Evolutionary conservation across 768 basidiomycete species (phyloP), one percentile per base, ranked within the genome.

Genomic region (Lactarius akahatsu): DNA sequence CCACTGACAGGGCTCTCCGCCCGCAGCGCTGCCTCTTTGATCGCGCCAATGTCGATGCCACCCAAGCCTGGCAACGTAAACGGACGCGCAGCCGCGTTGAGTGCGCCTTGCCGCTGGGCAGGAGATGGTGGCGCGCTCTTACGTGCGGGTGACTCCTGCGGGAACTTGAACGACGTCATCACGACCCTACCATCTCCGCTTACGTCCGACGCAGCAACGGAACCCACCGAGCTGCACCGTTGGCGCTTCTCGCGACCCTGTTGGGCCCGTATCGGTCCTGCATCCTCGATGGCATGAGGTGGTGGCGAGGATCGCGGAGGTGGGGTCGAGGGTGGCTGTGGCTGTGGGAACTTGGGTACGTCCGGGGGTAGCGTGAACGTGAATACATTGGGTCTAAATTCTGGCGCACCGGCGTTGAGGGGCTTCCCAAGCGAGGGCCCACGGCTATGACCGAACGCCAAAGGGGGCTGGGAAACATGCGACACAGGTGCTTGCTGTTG

Each of bases 231-330:
- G 32, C 78, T 82, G 55, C 85, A 80, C 16, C 90, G 83, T 66
- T 85, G 88, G 66, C 91, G 81, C 76, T 94, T 94, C 77, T 94
- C 91, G 63, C 92, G 81, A 20, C 92, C 92, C 76, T 94, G 91
- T 3, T 79, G 72, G 30, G 82, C 80, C 10, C 77, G 74, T 6
- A 72, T 66, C 9, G 76, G 73, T 74, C 73, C 68, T 43, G 63
- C 54, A 32, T 62, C 66, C 16, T 36, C 30, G 40, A 34, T 45
- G 28, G 57, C 36, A 34, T 18, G 38, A 20, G 68, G 65, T 20
- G 79, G 78, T 0, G 76, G 78, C 23, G 74, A 58, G 16, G 84
- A 81, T 7, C 81, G 69, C 8, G 69, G 62, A 30, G 80, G 75
- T 68, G 77, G 71, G 43, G 73, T 41, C 28, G 50, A 40, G 38